Base-by-base conservation (phyloP, 1,139 yeast genomes). In the Blastobotrys apis region DNA sequence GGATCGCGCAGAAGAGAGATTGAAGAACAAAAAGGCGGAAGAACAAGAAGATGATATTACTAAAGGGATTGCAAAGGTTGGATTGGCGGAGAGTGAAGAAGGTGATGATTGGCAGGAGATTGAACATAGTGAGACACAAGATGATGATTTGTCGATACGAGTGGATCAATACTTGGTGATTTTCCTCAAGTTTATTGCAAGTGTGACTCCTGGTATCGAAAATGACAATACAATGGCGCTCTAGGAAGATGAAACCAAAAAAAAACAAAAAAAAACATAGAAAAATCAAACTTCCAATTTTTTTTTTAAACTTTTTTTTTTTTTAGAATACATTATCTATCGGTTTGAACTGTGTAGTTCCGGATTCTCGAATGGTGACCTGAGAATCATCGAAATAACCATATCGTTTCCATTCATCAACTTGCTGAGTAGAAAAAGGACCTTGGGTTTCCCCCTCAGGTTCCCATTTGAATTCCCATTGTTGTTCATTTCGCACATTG, bases 171-270 rank as follows among this genome's bases (percentile, higher is more conserved):
- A 92, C 61, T 69, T 92, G 55, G 74, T 92, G 33, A 83, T 90
- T 10, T 92, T 92, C 62, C 73, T 92, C 58, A 94, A 94, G 65
- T 92, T 92, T 58, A 90, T 92, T 46, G 86, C 97, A 12, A 86
- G 97, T 67, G 97, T 94, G 12, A 90, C 95, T 2, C 99, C 99
- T 0, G 96, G 97, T 10, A 88, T 92, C 46, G 96, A 90, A 65
- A 94, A 90, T 64, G 98, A 92, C 59, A 88, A 88, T 63, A 90
- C 97, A 32, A 92, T 90, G 96, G 90, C 87, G 62, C 92, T 87
- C 3, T 36, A 31, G 21, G 13, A 33, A 16, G 12, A 19, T 20
- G 6, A n/a, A 34, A 13, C 20, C 20, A 23, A 25, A 22, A 23
- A 23, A 10, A 22, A 23, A 27, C 6, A n/a, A 30, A 31, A 37